phyloP scores from a whole-genome alignment of 768 basidiomycete genomes.

The Phanerodontia chrysosporium region DNA sequence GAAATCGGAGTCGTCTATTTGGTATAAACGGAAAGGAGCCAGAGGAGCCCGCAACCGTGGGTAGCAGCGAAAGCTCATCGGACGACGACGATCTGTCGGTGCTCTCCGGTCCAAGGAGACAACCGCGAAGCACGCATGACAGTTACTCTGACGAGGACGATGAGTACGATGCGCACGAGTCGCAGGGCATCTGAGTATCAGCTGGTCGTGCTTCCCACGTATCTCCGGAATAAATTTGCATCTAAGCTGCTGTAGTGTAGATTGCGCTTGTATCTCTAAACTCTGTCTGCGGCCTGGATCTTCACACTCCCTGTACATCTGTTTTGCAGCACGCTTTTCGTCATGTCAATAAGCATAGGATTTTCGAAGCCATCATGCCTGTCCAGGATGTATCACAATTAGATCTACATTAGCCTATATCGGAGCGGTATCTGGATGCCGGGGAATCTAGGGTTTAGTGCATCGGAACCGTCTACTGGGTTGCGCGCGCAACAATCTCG shows the following conservation, averaged over 20 bases:
- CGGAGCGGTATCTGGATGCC: neutral
- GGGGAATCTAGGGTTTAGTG: neutral
- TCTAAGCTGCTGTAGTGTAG: neutral
- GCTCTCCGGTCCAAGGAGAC: slow-evolving; percentile 11
- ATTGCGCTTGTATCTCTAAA: neutral
- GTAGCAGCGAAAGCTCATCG: slow-evolving; percentile 25
- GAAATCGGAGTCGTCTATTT: slow-evolving; percentile 14
- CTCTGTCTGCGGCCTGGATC: neutral
- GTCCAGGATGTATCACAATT: neutral
- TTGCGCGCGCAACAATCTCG: slow-evolving; percentile 40
- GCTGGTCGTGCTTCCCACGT: neutral
- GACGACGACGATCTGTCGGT: slow-evolving; percentile 24
- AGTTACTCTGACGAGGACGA: slow-evolving; percentile 5
- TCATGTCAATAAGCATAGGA: neutral
- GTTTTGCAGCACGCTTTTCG: neutral
- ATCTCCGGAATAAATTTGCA: neutral
- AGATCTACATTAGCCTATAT: neutral
- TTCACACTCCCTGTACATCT: neutral
- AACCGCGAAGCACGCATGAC: neutral
- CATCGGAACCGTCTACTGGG: neutral
- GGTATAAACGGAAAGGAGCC: slow-evolving; percentile 5
- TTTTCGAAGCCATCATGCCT: neutral
- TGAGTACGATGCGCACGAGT: neutral
- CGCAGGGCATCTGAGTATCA: neutral
- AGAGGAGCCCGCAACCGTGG: slow-evolving; percentile 8